Percentiles rank a stretch among this genome's conserved stretches.
Evolutionary conservation across 1,139 yeast species (phyloP).

Genomic region (Saccharomycopsis phalli): DNA sequence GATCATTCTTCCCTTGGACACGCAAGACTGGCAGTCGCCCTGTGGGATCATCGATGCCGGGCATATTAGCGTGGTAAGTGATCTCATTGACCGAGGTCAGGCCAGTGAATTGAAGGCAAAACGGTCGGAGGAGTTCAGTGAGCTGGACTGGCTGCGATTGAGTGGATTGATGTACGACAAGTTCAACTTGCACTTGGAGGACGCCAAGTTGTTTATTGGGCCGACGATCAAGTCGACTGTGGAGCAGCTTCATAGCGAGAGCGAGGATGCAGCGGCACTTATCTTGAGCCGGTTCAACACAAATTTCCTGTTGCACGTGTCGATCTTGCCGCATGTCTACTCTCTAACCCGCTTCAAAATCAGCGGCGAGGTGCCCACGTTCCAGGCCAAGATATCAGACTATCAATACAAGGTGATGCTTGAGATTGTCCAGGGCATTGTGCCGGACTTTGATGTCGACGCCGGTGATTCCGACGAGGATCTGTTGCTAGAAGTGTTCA

Average conservation of each 20-base stretch:
- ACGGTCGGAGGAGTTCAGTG: constrained; percentile 52
- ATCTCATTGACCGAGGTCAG: constrained; percentile 63
- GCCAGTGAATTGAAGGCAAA: constrained; percentile 58
- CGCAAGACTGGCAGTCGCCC: constrained; percentile 72
- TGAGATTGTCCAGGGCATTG: constrained; percentile 61
- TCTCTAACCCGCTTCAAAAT: constrained; percentile 65
- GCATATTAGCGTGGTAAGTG: constrained; percentile 77
- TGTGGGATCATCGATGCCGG: constrained; percentile 96
- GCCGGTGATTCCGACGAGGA: constrained; percentile 27
- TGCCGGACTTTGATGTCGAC: constrained; percentile 50
- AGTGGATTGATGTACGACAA: constrained; percentile 84
- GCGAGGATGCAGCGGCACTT: constrained; percentile 33
- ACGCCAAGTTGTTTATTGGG: constrained; percentile 85
- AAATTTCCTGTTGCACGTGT: constrained; percentile 65
- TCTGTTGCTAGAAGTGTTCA: constrained; percentile 15
- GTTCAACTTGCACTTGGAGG: constrained; percentile 66
- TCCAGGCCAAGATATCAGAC: constrained; percentile 71
- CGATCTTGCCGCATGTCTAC: constrained; percentile 74
- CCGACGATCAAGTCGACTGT: constrained; percentile 71
- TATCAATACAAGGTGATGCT: constrained; percentile 82
- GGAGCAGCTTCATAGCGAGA: constrained; percentile 48
- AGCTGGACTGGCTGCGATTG: constrained; percentile 63
- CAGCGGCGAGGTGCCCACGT: constrained; percentile 72
- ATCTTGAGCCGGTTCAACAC: constrained; percentile 72
- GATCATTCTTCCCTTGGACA: constrained; percentile 79